Conservation (phyloP, 441 rosid species). For the Jatropha multifida region DNA sequence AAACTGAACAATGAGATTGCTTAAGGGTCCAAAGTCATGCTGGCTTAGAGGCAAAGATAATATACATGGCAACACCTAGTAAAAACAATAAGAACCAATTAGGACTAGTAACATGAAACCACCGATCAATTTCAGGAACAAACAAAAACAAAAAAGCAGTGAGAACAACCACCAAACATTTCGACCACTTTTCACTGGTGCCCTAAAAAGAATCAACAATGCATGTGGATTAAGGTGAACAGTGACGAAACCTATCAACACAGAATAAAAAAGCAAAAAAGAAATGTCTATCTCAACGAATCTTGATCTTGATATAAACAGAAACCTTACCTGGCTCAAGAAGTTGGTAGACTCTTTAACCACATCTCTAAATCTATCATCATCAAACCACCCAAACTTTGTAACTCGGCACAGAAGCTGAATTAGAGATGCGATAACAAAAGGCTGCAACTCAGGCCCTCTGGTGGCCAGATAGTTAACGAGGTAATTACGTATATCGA, state of each 20-base stretch:
- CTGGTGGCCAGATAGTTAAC: constrained; percentile 85
- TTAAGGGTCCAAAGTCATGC: not conserved
- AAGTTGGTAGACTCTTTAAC: constrained; percentile 85
- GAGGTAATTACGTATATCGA: constrained; percentile 74
- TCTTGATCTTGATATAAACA: not conserved
- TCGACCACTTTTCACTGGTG: not conserved
- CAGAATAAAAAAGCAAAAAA: not conserved
- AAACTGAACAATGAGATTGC: not conserved
- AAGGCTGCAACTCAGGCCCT: constrained; percentile 87
- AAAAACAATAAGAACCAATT: not conserved
- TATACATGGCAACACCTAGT: not conserved
- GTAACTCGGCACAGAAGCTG: constrained; percentile 92
- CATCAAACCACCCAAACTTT: constrained; percentile 99
- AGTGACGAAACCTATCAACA: too few relatives aligned
- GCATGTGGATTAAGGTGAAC: too few relatives aligned
- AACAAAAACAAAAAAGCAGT: not conserved
- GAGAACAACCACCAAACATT: not conserved
- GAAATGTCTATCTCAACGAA: not conserved
- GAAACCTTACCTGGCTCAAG: constrained; percentile 73
- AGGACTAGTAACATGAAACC: not conserved
- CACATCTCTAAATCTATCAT: constrained; percentile 89
- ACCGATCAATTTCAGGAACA: not conserved
- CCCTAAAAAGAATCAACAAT: not conserved
- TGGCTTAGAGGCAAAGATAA: not conserved
- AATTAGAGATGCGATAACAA: constrained; percentile 79